Percentiles rank a stretch among this genome's conserved stretches.
phyloP scores from a whole-genome alignment of 2,329 filamentous ascomycete species.

The Claviceps cyperi region DNA sequence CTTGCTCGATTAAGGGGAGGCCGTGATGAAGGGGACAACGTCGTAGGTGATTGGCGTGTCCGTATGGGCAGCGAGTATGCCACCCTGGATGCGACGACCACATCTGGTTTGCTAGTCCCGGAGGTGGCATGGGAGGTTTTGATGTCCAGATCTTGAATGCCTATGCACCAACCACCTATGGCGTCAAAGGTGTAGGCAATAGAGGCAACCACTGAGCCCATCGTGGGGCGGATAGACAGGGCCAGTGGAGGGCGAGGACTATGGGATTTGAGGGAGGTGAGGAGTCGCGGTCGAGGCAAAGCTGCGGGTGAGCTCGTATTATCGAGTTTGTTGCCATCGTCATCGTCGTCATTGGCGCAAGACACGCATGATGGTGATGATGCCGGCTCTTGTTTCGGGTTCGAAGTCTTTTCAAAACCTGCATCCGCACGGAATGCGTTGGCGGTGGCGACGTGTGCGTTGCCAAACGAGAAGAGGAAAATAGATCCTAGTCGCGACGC shows the following conservation, averaged over 20 bases:
- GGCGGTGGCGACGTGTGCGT: slow-evolving; percentile 1
- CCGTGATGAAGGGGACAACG: background rate
- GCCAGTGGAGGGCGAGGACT: slow-evolving; percentile 66
- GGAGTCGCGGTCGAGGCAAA: slow-evolving; percentile 27
- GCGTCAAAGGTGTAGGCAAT: slow-evolving; percentile 77
- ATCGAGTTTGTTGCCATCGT: background rate
- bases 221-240: slow-evolving; percentile 60
- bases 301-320: background rate
- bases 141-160: slow-evolving; percentile 78
- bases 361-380: background rate
- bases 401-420: background rate
- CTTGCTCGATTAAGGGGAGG: background rate
- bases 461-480: slow-evolving; percentile 57
- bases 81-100: slow-evolving; percentile 20
- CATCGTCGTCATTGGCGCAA: background rate
- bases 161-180: slow-evolving; percentile 71
- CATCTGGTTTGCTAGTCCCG: slow-evolving; percentile 14
- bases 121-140: slow-evolving; percentile 10
- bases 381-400: background rate
- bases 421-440: background rate
- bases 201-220: slow-evolving; percentile 55
- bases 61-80: slow-evolving; percentile 21
- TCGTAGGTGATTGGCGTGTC: slow-evolving; percentile 10
- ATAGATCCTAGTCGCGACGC: slow-evolving; percentile 62
- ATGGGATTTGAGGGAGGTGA: slow-evolving; percentile 69